These are phyloP conservation scores for Vitis hybrid DNA, from an alignment of 177 flowering plant genomes.

Conservation along the genomic window DNA sequence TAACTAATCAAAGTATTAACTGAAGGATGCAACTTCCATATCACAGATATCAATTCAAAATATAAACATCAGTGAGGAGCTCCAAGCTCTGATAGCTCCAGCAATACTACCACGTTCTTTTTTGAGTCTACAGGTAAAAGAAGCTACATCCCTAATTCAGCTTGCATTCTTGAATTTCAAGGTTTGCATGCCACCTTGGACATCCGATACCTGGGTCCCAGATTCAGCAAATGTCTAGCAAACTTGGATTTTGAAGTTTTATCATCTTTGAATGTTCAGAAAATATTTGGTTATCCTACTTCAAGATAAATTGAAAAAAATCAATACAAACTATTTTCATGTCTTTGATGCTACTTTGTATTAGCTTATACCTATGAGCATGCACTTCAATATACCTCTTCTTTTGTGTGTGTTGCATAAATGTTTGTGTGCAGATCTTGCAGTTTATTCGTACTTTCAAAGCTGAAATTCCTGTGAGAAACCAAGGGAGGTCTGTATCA, in stretches of 20 bases:
- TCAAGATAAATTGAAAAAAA: not conserved
- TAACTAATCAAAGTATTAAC: not conserved
- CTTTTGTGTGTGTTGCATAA: not conserved
- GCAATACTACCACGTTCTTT: conserved; percentile 82
- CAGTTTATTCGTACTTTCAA: conserved; percentile 67
- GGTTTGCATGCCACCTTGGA: too few relatives aligned
- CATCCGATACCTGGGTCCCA: too few relatives aligned
- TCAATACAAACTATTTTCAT: too few relatives aligned
- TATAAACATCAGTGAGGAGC: conserved; percentile 65
- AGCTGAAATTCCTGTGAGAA: conserved; percentile 65
- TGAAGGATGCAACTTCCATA: conserved; percentile 11
- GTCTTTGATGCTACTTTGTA: too few relatives aligned
- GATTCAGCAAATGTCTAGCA: too few relatives aligned
- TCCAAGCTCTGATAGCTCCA: conserved; percentile 88
- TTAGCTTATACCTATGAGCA: too few relatives aligned
- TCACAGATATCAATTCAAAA: conserved; percentile 70
- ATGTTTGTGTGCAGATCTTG: conserved; percentile 52
- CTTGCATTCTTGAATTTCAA: not conserved
- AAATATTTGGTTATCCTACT: too few relatives aligned
- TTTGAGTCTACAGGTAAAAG: conserved; percentile 75
- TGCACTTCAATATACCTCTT: not conserved
- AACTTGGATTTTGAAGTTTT: too few relatives aligned
- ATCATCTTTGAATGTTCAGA: too few relatives aligned
- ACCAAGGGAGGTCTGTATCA: conserved; percentile 43
- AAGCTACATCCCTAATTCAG: not conserved